Evolutionary conservation across 2,329 filamentous ascomycete genomes (phyloP).

Genomic region (Ceratocystis diversiconidia): DNA sequence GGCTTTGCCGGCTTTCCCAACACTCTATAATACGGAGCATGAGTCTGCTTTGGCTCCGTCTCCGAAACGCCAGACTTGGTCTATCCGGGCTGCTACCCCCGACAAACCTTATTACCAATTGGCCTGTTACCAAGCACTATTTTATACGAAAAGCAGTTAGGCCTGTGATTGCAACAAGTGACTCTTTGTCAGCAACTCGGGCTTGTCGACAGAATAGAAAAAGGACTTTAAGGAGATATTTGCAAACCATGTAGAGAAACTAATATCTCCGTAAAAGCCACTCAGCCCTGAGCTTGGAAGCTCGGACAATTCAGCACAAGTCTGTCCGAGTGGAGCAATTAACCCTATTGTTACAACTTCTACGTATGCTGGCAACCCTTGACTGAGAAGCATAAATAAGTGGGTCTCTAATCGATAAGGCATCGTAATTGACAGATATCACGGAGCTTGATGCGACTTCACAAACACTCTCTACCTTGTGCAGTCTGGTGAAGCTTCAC

Average conservation of each 20-base stretch:
- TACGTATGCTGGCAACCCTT: neutral
- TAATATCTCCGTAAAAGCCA: too few species aligned
- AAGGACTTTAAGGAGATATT: too few species aligned
- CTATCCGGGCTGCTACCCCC: neutral
- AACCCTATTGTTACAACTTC: neutral
- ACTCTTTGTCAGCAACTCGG: neutral
- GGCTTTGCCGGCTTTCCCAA: too few species aligned
- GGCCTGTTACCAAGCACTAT: neutral
- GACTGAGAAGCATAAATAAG: neutral
- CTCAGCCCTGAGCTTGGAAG: too few species aligned
- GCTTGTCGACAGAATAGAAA: neutral
- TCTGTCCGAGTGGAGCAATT: neutral
- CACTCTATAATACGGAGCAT: neutral
- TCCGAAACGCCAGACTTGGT: neutral
- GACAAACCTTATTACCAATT: neutral
- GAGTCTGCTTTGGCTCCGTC: neutral
- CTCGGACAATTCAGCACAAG: neutral
- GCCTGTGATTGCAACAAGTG: too few species aligned
- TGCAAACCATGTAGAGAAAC: too few species aligned
- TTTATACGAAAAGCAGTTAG: neutral
- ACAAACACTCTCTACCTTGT: neutral
- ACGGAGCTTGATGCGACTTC: neutral
- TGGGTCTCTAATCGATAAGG: constrained; percentile 12
- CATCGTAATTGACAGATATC: constrained; percentile 12
- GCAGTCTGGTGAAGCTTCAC: neutral